Percentiles rank a stretch among this genome's conserved stretches.
phyloP scores from a whole-genome alignment of 2,329 filamentous ascomycete species.

The Zelopaecilomyces penicillatus region DNA sequence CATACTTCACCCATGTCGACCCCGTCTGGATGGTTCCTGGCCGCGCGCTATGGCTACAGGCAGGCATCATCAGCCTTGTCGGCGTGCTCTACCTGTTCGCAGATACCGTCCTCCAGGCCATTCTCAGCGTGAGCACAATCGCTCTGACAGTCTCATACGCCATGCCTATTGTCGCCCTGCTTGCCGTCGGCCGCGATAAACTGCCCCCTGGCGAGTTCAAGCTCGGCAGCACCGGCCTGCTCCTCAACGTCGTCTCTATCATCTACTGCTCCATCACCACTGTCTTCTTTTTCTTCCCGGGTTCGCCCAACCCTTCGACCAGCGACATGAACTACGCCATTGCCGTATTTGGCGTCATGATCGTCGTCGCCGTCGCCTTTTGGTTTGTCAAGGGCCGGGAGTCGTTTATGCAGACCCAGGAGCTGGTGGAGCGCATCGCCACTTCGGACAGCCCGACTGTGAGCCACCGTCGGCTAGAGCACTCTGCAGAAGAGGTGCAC shows the following conservation, averaged over 20 bases:
- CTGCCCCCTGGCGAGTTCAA: constrained; percentile 38
- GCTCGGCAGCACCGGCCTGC: constrained; percentile 35
- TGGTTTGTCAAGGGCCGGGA: constrained; percentile 40
- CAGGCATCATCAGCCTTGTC: constrained; percentile 32
- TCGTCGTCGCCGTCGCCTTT: constrained; percentile 40
- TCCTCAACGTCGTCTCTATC: constrained; percentile 40
- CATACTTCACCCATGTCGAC: constrained; percentile 35
- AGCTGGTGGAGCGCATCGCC: constrained; percentile 8
- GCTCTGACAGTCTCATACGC: constrained; percentile 42
- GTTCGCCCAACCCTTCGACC: constrained; percentile 32
- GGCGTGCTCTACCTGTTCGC: constrained; percentile 50
- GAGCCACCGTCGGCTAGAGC: no score
- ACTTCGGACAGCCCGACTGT: no score
- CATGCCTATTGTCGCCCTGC: constrained; percentile 40
- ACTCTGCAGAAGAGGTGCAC: no score
- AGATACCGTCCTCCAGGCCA: constrained; percentile 43
- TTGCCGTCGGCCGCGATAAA: constrained; percentile 43
- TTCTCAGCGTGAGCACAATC: constrained; percentile 48
- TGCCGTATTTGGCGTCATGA: constrained; percentile 47
- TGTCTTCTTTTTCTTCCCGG: constrained; percentile 48
- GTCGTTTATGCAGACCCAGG: constrained; percentile 16
- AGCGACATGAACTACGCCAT: constrained; percentile 52
- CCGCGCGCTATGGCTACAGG: constrained; percentile 44
- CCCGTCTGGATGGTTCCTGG: constrained; percentile 43
- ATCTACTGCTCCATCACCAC: constrained; percentile 44